phyloP scores from a whole-genome alignment of 192 early-diverging fungal species.

The Podila clonocystis region DNA sequence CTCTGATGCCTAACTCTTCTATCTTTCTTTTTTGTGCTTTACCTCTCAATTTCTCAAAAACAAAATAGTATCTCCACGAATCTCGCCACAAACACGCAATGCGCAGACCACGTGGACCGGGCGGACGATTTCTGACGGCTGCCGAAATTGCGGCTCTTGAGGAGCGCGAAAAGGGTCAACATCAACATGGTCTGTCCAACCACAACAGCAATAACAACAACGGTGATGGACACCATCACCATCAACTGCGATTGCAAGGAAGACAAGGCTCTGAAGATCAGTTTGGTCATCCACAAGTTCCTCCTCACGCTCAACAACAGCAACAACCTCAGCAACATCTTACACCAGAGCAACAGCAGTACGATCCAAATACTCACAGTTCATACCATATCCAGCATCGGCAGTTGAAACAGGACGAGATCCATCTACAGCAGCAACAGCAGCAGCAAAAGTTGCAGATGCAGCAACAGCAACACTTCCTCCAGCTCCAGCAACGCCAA shows the following conservation, averaged over 20 bases:
- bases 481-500: background rate
- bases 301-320: constrained; percentile 9
- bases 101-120: constrained; percentile 95
- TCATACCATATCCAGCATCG: background rate
- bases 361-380: no score
- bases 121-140: constrained; percentile 89
- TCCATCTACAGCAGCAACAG: constrained; percentile 17
- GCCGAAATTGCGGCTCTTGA: constrained; percentile 50
- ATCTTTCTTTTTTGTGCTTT: background rate
- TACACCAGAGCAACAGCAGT: no score
- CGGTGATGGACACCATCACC: constrained; percentile 2
- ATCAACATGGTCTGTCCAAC: background rate
- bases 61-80: constrained; percentile 93
- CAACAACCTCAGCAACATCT: constrained; percentile 2
- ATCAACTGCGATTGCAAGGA: constrained; percentile 1
- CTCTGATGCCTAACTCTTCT: background rate
- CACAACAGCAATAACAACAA: constrained; percentile 8
- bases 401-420: constrained; percentile 1
- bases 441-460: constrained; percentile 2
- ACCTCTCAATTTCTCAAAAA: constrained; percentile 2
- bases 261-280: background rate
- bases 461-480: constrained; percentile 9
- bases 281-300: background rate
- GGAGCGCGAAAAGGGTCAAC: constrained; percentile 12
- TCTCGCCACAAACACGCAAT: constrained; percentile 97